Percentiles rank a stretch among this genome's conserved stretches.
These are phyloP conservation scores for Emmonsia crescens DNA, from an alignment of 2,329 filamentous ascomycete genomes.

Conservation along the genomic window DNA sequence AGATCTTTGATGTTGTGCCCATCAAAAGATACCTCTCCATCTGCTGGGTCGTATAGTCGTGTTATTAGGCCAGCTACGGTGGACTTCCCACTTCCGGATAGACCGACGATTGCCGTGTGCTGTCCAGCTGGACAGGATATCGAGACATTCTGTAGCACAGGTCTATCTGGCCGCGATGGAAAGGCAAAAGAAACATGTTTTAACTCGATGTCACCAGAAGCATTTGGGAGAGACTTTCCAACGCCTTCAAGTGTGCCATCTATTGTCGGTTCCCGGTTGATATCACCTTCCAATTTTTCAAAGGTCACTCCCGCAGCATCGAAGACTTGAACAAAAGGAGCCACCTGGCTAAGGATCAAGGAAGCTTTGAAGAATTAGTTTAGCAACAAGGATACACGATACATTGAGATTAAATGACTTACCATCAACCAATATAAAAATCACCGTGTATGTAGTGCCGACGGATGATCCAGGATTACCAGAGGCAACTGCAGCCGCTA, in stretches of 20 bases:
- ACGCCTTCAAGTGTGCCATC: conserved; percentile 25
- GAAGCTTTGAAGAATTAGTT: conserved; percentile 24
- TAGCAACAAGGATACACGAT: neutral
- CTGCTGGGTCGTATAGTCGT: conserved; percentile 67
- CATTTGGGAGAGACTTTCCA: conserved; percentile 17
- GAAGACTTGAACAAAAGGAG: conserved; percentile 41
- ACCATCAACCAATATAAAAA: conserved; percentile 45
- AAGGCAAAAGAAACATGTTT: conserved; percentile 39
- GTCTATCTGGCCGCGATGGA: conserved; percentile 22
- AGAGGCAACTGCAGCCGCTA: conserved; percentile 26
- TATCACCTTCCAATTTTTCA: conserved; percentile 47
- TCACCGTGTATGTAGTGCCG: conserved; percentile 45
- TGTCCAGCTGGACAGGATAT: conserved; percentile 67
- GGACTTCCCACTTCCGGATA: conserved; percentile 41
- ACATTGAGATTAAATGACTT: conserved; percentile 7
- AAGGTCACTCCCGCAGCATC: conserved; percentile 44
- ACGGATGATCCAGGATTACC: conserved; percentile 29
- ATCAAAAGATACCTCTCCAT: conserved; percentile 63
- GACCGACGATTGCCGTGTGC: conserved; percentile 65
- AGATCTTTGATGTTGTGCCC: conserved; percentile 62
- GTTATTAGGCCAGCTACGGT: conserved; percentile 24
- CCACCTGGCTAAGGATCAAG: conserved; percentile 37
- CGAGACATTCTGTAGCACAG: conserved; percentile 29
- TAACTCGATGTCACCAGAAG: conserved; percentile 24
- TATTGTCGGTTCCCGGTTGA: conserved; percentile 41